These are phyloP conservation scores for Leishmania mexicana DNA, from an alignment of 208 protist species.

Conservation along the genomic window DNA sequence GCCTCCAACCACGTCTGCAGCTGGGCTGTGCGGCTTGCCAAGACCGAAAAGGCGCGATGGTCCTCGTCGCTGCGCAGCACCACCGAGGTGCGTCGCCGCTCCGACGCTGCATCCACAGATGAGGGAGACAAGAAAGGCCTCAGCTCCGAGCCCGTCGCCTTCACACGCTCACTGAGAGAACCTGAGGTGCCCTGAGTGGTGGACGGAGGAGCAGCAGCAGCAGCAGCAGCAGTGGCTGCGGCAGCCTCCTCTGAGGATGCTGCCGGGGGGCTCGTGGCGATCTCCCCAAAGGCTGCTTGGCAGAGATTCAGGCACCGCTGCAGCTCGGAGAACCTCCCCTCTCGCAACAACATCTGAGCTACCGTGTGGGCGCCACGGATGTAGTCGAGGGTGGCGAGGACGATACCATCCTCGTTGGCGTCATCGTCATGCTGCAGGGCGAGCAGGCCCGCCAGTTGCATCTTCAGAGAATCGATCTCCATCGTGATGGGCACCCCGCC, in stretches of 20 bases:
- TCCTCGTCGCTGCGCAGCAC: slow-evolving; percentile 48
- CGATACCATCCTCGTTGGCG: slow-evolving; percentile 70
- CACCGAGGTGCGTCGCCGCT: background rate
- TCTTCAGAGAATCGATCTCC: slow-evolving; percentile 59
- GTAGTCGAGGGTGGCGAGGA: slow-evolving; percentile 69
- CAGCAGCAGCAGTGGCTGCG: background rate
- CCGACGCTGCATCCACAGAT: background rate
- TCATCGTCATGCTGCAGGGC: slow-evolving; percentile 54
- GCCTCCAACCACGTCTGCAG: slow-evolving; percentile 60
- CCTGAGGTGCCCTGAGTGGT: background rate
- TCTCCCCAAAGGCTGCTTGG: slow-evolving; percentile 26
- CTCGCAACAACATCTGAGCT: slow-evolving; percentile 56
- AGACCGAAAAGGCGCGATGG: slow-evolving; percentile 41
- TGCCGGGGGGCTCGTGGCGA: background rate
- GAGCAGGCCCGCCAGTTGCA: slow-evolving; percentile 47
- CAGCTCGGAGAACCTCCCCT: slow-evolving; percentile 70
- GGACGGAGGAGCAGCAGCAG: background rate
- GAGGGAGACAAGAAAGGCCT: background rate
- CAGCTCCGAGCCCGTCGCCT: background rate
- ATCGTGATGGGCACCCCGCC: slow-evolving; percentile 23
- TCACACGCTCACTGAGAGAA: background rate
- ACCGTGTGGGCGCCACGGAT: slow-evolving; percentile 56
- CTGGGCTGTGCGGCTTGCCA: slow-evolving; percentile 59
- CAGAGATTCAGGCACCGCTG: slow-evolving; percentile 76
- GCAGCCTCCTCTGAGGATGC: background rate